phyloP scores from a whole-genome alignment of 2,329 filamentous ascomycete species.

The Parastagonospora avenae region DNA sequence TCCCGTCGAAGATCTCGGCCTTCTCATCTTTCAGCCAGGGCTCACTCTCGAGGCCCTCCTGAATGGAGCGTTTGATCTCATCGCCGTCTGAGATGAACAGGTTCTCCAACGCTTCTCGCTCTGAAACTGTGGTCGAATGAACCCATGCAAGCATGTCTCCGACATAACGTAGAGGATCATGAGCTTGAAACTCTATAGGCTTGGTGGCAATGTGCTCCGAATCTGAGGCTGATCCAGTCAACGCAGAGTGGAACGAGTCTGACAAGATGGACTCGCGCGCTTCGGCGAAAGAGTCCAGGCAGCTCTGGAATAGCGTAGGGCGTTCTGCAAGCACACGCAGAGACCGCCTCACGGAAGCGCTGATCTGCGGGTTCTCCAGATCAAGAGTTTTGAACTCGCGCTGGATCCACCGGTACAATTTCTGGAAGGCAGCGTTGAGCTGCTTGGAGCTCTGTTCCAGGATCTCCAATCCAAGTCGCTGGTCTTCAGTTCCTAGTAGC shows the following conservation, averaged over 20 bases:
- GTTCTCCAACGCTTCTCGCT: slow-evolving; percentile 88
- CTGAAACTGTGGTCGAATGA: slow-evolving; percentile 91
- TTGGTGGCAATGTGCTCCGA: slow-evolving; percentile 66
- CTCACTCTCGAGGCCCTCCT: slow-evolving; percentile 79
- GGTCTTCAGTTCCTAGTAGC: slow-evolving; percentile 86
- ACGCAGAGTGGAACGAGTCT: slow-evolving; percentile 84
- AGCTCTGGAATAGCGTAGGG: slow-evolving; percentile 89
- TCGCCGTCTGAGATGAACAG: slow-evolving; percentile 90
- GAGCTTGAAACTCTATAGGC: slow-evolving; percentile 91
- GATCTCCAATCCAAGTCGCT: slow-evolving; percentile 84
- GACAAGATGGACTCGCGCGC: slow-evolving; percentile 85
- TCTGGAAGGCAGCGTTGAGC: slow-evolving; percentile 89
- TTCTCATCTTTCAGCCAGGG: slow-evolving; percentile 72
- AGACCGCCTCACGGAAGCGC: slow-evolving; percentile 79
- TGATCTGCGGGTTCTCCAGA: slow-evolving; percentile 92
- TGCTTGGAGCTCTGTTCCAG: slow-evolving; percentile 89
- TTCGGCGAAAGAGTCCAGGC: slow-evolving; percentile 90
- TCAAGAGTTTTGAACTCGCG: slow-evolving; percentile 91
- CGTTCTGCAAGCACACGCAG: slow-evolving; percentile 87
- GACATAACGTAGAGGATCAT: slow-evolving; percentile 88
- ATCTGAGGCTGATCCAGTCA: slow-evolving; percentile 73
- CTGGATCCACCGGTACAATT: slow-evolving; percentile 94
- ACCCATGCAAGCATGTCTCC: slow-evolving; percentile 98
- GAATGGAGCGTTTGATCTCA: slow-evolving; percentile 81
- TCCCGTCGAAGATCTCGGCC: slow-evolving; percentile 72